Conservation (phyloP, 371 early-diverging fungal genomes). For the Capillidium rhysosporum region DNA sequence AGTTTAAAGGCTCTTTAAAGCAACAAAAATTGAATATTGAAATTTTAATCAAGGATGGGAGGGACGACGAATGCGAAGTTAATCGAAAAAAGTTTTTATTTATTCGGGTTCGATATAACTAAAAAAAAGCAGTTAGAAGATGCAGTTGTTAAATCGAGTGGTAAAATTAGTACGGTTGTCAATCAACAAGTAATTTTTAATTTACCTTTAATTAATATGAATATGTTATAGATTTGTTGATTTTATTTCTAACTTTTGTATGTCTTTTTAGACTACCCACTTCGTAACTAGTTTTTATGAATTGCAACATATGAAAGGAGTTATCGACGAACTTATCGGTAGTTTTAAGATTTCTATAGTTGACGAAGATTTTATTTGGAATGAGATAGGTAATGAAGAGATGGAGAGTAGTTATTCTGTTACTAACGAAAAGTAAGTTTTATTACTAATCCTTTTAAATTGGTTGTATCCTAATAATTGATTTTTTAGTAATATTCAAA, state of each 20-base stretch:
- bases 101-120: neutral
- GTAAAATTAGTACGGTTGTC: neutral
- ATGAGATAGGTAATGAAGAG: neutral
- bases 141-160: neutral
- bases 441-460: neutral
- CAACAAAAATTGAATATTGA: too few relatives aligned
- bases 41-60: too few relatives aligned
- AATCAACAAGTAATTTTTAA: neutral
- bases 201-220: neutral
- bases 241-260: neutral
- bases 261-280: neutral
- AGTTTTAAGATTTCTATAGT: neutral
- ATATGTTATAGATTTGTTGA: neutral
- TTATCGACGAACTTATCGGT: conserved; percentile 3
- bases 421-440: neutral
- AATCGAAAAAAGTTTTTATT: conserved; percentile 2
- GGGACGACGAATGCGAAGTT: too few relatives aligned
- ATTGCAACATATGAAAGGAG: conserved; percentile 4
- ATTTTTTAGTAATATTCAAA: neutral
- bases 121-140: conserved; percentile 4
- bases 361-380: conserved; percentile 6
- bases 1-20: too few relatives aligned
- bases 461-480: too few relatives aligned
- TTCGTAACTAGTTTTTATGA: conserved; percentile 5
- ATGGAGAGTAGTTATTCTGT: neutral